Evolutionary conservation across 1,284 basidiomycete species (phyloP), one percentile per base, ranked within the genome.

Genomic region (Ustilago vetiveriae): DNA sequence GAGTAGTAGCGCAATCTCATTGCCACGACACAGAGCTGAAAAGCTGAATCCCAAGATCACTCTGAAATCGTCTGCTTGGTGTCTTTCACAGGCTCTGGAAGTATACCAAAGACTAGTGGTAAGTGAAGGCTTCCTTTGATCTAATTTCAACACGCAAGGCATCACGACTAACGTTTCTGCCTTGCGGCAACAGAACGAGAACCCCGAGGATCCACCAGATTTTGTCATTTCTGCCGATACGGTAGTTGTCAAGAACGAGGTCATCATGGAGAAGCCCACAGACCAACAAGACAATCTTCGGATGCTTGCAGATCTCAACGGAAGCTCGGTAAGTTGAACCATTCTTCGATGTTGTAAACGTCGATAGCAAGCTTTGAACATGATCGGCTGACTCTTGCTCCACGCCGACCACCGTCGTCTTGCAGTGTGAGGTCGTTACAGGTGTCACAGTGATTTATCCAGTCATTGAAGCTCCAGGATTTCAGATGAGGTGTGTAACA

Each of bases 151-250:
- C n/a, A 37, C 36, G 16, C n/a, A 44, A 23, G 14, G n/a, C n/a
- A n/a, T n/a, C n/a, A n/a, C n/a, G n/a, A n/a, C n/a, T n/a, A n/a
- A n/a, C n/a, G n/a, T n/a, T n/a, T n/a, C n/a, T n/a, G n/a, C n/a
- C n/a, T n/a, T n/a, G n/a, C n/a, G n/a, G n/a, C 14, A 24, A 46
- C 26, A 68, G 49, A 67, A 70, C 49, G 84, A 88, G 53, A 83
- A 90, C 69, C 90, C 91, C 8, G 88, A 92, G 19, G 88, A 95
- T 78, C 86, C 92, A 1, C 94, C 94, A 3, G 94, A 98, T 83
- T 86, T 98, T 22, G 93, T 98, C 40, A 97, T 98, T 68, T 90
- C 88, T 64, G 79, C 79, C 14, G 80, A 82, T 45, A 82, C 80
- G 0, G 77, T 82, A 22, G 69, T 82, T 6, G 55, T 81, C 30